A percentile compares a stretch with the other conserved stretches of the same genome.
Evolutionary conservation across 768 basidiomycete species (phyloP).

Genomic region (Boletus insuetus): DNA sequence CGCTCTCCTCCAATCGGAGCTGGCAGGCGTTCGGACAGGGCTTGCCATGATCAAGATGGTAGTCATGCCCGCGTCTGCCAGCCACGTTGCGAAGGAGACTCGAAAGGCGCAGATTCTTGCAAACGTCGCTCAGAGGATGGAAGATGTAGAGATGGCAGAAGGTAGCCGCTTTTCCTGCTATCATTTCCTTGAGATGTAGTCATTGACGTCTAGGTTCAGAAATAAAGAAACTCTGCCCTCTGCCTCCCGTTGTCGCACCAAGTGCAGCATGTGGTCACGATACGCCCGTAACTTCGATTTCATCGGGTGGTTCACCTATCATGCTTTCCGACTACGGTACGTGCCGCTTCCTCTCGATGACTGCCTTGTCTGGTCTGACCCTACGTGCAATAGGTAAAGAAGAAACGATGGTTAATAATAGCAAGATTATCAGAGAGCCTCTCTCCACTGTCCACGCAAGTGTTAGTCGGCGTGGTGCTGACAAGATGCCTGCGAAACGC

Average conservation of each 20-base stretch:
- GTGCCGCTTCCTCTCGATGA: background rate
- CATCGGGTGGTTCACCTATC: background rate
- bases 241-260: background rate
- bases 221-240: background rate
- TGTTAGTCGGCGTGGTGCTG: slow-evolving; percentile 6
- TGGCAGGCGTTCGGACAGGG: slow-evolving; percentile 7
- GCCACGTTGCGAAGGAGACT: slow-evolving; percentile 7
- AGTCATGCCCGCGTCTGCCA: background rate
- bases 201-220: background rate
- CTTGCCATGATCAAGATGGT: slow-evolving; percentile 8
- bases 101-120: background rate
- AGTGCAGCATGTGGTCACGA: background rate
- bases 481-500: background rate
- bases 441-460: background rate
- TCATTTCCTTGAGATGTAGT: background rate
- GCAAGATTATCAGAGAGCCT: background rate
- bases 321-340: slow-evolving; percentile 1
- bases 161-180: background rate
- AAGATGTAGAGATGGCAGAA: background rate
- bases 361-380: background rate
- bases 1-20: slow-evolving; percentile 13
- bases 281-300: background rate
- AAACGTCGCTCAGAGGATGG: background rate
- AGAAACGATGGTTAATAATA: slow-evolving; percentile 1
- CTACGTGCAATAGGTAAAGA: background rate